phyloP scores from a whole-genome alignment of 257 asterid genomes.

The Handroanthus guayacan region DNA sequence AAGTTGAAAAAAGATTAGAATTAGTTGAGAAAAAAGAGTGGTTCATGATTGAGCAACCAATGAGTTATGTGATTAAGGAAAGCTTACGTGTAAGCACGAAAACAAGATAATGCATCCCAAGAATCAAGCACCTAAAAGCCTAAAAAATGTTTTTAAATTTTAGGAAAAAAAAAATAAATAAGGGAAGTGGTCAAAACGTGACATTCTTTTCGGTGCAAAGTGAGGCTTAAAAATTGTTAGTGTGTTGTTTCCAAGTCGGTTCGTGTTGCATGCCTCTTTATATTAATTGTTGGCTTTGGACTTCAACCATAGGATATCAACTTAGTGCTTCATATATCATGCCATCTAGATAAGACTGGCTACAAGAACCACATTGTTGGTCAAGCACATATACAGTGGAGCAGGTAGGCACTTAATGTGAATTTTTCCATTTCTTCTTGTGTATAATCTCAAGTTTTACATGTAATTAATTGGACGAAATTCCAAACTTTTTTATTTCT shows the following conservation, averaged over 20 bases:
- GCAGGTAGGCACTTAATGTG: no score
- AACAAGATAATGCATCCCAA: conserved; percentile 54
- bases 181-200: conserved; percentile 34
- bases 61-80: conserved; percentile 36
- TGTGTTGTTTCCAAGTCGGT: conserved; percentile 40
- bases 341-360: background rate
- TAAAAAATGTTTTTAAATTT: background rate
- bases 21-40: conserved; percentile 33
- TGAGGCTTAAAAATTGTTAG: conserved; percentile 31
- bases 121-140: conserved; percentile 49
- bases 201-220: conserved; percentile 82
- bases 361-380: background rate
- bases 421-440: no score
- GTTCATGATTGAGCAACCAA: conserved; percentile 4
- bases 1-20: conserved; percentile 14
- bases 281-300: conserved; percentile 10
- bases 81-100: conserved; percentile 77
- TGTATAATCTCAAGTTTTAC: no score
- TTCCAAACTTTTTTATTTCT: no score
- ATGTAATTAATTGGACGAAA: no score
- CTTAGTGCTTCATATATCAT: conserved; percentile 1
- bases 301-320: background rate
- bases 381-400: no score
- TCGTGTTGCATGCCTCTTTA: conserved; percentile 40
- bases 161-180: background rate